Evolutionary conservation across 768 basidiomycete species (phyloP).

Genomic region (Russula sp.): DNA sequence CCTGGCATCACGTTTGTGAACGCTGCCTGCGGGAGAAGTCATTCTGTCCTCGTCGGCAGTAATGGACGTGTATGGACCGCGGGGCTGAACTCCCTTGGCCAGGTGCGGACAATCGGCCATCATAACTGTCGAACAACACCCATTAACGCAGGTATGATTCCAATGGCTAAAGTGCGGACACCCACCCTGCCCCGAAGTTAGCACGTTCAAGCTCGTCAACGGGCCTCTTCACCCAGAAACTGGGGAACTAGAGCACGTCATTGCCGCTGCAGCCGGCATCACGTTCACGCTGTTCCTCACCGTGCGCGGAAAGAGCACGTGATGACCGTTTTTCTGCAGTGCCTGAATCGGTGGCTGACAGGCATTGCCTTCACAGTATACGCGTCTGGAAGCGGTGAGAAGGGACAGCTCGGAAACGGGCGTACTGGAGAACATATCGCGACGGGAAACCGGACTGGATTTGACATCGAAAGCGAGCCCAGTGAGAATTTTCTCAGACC

Average conservation of each 20-base stretch:
- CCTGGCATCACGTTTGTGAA: constrained; percentile 51
- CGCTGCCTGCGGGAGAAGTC: constrained; percentile 78
- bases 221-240: constrained; percentile 36
- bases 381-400: constrained; percentile 85
- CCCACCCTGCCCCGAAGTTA: constrained; percentile 47
- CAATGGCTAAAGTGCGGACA: constrained; percentile 15
- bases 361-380: constrained; percentile 46
- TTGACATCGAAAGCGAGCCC: constrained; percentile 67
- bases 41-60: constrained; percentile 76
- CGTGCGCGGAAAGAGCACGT: constrained; percentile 68
- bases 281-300: constrained; percentile 81
- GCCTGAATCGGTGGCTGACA: constrained; percentile 4
- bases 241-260: constrained; percentile 55
- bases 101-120: constrained; percentile 39
- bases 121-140: not conserved
- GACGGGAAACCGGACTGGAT: constrained; percentile 77
- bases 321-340: not conserved
- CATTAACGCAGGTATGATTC: not conserved
- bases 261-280: constrained; percentile 74
- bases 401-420: constrained; percentile 91
- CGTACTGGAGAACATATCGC: constrained; percentile 88
- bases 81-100: constrained; percentile 74
- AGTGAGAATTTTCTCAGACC: constrained; percentile 33
- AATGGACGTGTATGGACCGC: constrained; percentile 79
- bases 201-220: constrained; percentile 54